These are phyloP conservation scores for Conoideocrella luteorostrata DNA, from an alignment of 2,329 filamentous ascomycete genomes.

Conservation along the genomic window DNA sequence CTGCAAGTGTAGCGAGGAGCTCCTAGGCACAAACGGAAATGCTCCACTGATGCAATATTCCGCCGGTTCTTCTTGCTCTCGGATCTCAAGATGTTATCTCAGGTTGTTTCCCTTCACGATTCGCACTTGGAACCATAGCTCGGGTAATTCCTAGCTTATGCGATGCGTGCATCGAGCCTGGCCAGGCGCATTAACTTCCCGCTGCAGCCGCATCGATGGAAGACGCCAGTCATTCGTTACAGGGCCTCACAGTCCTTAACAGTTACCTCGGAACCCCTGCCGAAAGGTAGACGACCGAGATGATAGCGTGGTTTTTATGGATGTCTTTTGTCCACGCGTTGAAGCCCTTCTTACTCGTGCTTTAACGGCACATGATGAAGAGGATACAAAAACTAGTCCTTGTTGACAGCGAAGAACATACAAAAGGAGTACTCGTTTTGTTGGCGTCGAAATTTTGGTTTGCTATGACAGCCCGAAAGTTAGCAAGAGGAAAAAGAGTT, in stretches of 20 bases:
- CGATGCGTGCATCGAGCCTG: slow-evolving; percentile 41
- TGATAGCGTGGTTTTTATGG: slow-evolving; percentile 80
- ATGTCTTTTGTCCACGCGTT: slow-evolving; percentile 86
- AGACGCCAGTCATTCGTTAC: slow-evolving; percentile 42
- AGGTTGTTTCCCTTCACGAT: slow-evolving; percentile 16
- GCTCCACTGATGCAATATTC: slow-evolving; percentile 25
- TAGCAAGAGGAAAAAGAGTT: too few relatives aligned
- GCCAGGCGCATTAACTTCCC: slow-evolving; percentile 52
- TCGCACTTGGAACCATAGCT: slow-evolving; percentile 34
- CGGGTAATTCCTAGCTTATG: slow-evolving; percentile 23
- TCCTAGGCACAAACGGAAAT: slow-evolving; percentile 41
- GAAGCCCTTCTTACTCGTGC: slow-evolving; percentile 54
- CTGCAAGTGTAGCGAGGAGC: slow-evolving; percentile 30
- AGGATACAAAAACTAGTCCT: slow-evolving; percentile 95
- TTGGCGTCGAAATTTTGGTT: not conserved
- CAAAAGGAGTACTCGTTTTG: slow-evolving; percentile 52
- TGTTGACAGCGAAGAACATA: slow-evolving; percentile 76
- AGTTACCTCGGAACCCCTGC: slow-evolving; percentile 38
- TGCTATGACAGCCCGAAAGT: too few relatives aligned
- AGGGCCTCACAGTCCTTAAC: slow-evolving; percentile 21
- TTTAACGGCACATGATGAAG: slow-evolving; percentile 40
- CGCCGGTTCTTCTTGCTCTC: slow-evolving; percentile 36
- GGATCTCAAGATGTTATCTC: slow-evolving; percentile 27
- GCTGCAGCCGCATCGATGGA: slow-evolving; percentile 33
- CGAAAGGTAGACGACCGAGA: slow-evolving; percentile 42